A percentile compares a stretch with the other conserved stretches of the same genome.
Evolutionary conservation across 1,284 basidiomycete species (phyloP).

Genomic region (Moesziomyces parantarcticus): DNA sequence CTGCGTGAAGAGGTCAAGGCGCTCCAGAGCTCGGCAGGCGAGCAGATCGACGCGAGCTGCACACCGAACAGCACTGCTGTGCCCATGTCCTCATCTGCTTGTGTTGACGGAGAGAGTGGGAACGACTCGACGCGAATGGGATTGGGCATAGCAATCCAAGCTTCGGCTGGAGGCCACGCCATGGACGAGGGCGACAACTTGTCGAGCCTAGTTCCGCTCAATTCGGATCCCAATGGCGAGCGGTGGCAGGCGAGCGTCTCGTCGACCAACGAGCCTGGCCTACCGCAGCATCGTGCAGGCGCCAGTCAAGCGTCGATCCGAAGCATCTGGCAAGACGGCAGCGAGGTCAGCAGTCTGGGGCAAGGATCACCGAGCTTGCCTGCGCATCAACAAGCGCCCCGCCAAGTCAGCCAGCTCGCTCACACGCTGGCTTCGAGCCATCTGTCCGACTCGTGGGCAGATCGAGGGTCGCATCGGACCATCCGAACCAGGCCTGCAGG

Average conservation of each 20-base stretch:
- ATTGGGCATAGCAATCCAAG: constrained; percentile 32
- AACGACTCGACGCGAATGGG: neutral
- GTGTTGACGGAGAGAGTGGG: neutral
- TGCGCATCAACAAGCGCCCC: neutral
- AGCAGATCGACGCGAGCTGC: neutral
- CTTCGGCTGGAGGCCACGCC: neutral
- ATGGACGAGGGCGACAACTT: neutral
- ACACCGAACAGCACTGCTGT: constrained; percentile 1
- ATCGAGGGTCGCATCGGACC: no score
- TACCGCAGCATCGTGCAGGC: neutral
- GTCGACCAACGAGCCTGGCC: neutral
- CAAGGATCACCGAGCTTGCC: neutral
- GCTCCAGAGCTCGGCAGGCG: constrained; percentile 1
- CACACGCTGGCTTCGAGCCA: constrained; percentile 5
- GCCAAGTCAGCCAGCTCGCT: constrained; percentile 5
- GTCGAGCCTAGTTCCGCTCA: constrained; percentile 19
- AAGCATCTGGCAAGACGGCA: constrained; percentile 17
- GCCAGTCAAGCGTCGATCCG: neutral
- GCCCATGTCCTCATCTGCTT: neutral
- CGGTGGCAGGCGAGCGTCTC: constrained; percentile 34
- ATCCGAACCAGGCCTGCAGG: neutral
- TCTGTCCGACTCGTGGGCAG: neutral
- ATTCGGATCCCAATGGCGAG: constrained; percentile 58
- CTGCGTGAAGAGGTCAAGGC: constrained; percentile 19
- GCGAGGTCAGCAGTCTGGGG: constrained; percentile 18